Percentiles rank a stretch among this genome's conserved stretches.
phyloP scores from a whole-genome alignment of 805 yeast genomes.

The Saccharomycopsis sp. region DNA sequence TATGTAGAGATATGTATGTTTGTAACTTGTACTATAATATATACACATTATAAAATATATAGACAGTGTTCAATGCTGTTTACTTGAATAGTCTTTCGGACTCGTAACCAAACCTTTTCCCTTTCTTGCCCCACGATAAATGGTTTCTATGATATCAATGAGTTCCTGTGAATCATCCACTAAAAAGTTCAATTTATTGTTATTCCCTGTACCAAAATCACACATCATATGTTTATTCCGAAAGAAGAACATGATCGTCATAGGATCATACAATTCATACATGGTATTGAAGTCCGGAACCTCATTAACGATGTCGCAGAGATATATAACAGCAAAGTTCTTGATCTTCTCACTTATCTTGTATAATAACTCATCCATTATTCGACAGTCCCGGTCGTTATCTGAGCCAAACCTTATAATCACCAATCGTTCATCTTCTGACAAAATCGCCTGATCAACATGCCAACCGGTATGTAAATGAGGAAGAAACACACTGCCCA shows the following conservation, averaged over 20 bases:
- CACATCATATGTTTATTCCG: slow-evolving; percentile 96
- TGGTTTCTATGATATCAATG: slow-evolving; percentile 84
- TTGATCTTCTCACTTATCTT: slow-evolving; percentile 75
- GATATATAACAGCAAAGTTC: slow-evolving; percentile 81
- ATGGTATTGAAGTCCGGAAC: slow-evolving; percentile 87
- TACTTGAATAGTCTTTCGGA: slow-evolving; percentile 20
- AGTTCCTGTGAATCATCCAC: slow-evolving; percentile 77
- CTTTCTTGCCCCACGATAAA: slow-evolving; percentile 85
- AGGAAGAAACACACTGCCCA: slow-evolving; percentile 7
- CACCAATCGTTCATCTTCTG: slow-evolving; percentile 87
- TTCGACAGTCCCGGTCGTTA: slow-evolving; percentile 69
- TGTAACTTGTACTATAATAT: no score
- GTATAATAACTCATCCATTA: slow-evolving; percentile 82
- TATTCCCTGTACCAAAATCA: slow-evolving; percentile 97
- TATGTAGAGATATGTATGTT: no score
- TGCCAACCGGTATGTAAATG: slow-evolving; percentile 34
- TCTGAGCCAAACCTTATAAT: slow-evolving; percentile 86
- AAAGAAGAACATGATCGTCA: slow-evolving; percentile 89
- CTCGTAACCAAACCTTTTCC: slow-evolving; percentile 77
- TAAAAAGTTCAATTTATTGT: slow-evolving; percentile 84
- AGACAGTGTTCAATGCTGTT: slow-evolving; percentile 2
- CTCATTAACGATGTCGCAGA: slow-evolving; percentile 72
- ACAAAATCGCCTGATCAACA: slow-evolving; percentile 92
- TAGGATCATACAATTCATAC: slow-evolving; percentile 87
- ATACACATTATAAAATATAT: no score